Conservation (phyloP, 2,329 filamentous ascomycete species). For the Alternaria arbusti region DNA sequence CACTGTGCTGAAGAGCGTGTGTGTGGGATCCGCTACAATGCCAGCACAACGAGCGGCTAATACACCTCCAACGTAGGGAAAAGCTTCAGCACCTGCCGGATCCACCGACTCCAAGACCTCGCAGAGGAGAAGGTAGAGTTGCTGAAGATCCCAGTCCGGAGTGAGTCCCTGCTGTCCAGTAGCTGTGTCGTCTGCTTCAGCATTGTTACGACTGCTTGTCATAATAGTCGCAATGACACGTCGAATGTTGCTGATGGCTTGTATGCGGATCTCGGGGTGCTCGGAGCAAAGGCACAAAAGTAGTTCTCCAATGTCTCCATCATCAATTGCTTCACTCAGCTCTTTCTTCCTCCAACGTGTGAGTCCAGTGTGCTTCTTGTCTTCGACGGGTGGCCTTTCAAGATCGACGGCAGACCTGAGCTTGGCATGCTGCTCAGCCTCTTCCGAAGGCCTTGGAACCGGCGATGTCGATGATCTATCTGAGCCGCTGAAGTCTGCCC, state of each 20-base stretch:
- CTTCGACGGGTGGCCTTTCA: constrained; percentile 49
- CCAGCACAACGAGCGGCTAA: constrained; percentile 75
- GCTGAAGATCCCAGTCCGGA: constrained; percentile 69
- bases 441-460: constrained; percentile 23
- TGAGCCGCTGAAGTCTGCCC: constrained; percentile 45
- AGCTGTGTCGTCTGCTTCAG: background rate
- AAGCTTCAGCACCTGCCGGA: constrained; percentile 42
- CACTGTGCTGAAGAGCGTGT: constrained; percentile 83
- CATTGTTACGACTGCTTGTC: constrained; percentile 34
- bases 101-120: constrained; percentile 77
- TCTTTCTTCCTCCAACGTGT: constrained; percentile 76
- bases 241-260: constrained; percentile 73
- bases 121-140: constrained; percentile 78
- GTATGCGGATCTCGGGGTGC: constrained; percentile 76
- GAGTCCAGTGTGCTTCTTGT: constrained; percentile 55
- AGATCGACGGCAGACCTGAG: constrained; percentile 29
- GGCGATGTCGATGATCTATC: constrained; percentile 41
- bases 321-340: constrained; percentile 78
- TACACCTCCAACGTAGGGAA: constrained; percentile 76
- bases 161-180: constrained; percentile 44
- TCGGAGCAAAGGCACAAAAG: constrained; percentile 78
- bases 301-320: constrained; percentile 73
- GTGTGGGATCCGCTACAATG: constrained; percentile 76
- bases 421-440: constrained; percentile 20
- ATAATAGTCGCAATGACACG: constrained; percentile 64